Conservation (phyloP, 176 grass and related monocot genomes). For the Alloteropsis semialata region DNA sequence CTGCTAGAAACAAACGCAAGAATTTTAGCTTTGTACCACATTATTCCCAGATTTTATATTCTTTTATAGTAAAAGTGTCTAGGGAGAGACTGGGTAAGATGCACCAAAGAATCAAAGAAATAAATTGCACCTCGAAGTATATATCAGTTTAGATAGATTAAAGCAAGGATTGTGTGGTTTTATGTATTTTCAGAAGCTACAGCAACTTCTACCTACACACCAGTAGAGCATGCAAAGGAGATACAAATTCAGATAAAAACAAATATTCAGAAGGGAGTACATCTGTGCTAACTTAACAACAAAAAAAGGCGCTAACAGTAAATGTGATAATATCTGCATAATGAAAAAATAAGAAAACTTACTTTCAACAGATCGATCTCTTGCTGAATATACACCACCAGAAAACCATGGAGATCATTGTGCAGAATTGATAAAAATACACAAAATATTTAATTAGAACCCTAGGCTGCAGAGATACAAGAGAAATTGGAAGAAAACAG, state of each 20-base stretch:
- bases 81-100: not conserved
- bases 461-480: not conserved
- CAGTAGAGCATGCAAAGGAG: not conserved
- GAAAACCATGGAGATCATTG: conserved; percentile 27
- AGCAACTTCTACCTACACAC: not conserved
- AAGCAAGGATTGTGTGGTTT: conserved; percentile 8
- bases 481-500: not conserved
- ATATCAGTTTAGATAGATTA: not conserved
- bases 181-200: conserved; percentile 19
- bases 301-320: conserved; percentile 3
- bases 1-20: not conserved
- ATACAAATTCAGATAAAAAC: not conserved
- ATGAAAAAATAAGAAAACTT: conserved; percentile 30
- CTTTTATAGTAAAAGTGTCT: not conserved
- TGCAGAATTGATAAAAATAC: conserved; percentile 27
- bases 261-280: not conserved
- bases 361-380: conserved; percentile 99
- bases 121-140: not conserved
- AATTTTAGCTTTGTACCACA: not conserved
- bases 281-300: not conserved
- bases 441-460: conserved; percentile 44
- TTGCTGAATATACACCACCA: conserved; percentile 69
- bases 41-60: not conserved
- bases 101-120: not conserved
- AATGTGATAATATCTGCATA: conserved; percentile 1